Evolutionary conservation across 1,284 basidiomycete genomes (phyloP).

Genomic region (Microbotryum scabiosae): DNA sequence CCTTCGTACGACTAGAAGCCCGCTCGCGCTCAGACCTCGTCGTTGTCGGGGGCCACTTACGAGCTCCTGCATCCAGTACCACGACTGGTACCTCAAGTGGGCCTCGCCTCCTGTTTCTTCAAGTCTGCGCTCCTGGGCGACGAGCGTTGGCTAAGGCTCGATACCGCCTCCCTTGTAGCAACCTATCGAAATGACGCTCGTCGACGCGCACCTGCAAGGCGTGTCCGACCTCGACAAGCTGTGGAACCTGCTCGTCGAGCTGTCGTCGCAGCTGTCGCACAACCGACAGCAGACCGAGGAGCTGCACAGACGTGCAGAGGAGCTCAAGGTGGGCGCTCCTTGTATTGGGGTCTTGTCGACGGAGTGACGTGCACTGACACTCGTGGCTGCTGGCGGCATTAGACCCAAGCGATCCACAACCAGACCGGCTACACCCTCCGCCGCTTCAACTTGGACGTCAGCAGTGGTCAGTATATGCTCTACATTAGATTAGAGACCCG

Average conservation of each 20-base stretch:
- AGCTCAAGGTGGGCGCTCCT: constrained; percentile 61
- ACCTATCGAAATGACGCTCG: no score
- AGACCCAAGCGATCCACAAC: constrained; percentile 71
- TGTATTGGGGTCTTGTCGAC: neutral
- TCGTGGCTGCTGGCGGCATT: neutral
- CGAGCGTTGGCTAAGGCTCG: no score
- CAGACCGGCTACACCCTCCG: constrained; percentile 73
- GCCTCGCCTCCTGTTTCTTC: no score
- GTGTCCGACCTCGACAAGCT: constrained; percentile 27
- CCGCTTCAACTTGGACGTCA: constrained; percentile 87
- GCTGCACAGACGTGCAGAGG: constrained; percentile 62
- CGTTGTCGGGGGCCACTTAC: no score
- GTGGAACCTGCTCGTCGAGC: constrained; percentile 31
- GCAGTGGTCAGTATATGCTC: constrained; percentile 54
- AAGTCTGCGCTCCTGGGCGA: no score
- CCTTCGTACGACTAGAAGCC: no score
- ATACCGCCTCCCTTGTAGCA: no score
- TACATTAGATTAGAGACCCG: constrained; percentile 7
- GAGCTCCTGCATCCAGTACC: no score
- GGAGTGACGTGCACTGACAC: neutral
- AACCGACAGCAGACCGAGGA: constrained; percentile 70
- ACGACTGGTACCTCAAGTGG: no score
- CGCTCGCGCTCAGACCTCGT: no score
- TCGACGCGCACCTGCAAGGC: neutral
- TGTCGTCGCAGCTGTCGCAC: constrained; percentile 69